Evolutionary conservation across 495 filamentous ascomycete genomes (phyloP), one percentile per base, ranked within the genome.

Genomic region (Penicillium antarcticum): DNA sequence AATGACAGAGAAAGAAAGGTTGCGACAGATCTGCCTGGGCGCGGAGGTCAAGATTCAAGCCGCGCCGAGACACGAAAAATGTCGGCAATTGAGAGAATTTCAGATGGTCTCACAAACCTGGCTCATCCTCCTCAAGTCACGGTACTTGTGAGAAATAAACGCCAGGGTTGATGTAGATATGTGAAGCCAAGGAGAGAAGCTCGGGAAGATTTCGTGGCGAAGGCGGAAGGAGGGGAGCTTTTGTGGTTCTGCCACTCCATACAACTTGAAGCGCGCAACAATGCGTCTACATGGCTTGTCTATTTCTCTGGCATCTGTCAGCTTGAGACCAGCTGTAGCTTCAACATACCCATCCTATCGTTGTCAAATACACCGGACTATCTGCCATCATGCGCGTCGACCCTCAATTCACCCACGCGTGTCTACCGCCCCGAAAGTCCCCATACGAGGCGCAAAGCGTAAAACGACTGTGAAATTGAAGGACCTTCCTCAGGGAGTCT

Each of bases 401-500:
- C 47, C 62, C 19, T 29, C 33, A 8, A 29, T 58, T 41, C 62
- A 53, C 43, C 32, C 62, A 45, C 57, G 53, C 40, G 36, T 47
- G 33, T 56, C 58, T 19, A 38, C 41, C 35, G 52, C 44, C 40
- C 41, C 60, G 21, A 42, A 23, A 45, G 13, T 51, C 10, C 42
- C 51, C 26, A 44, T 48, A 38, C 62, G 50, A 55, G 69, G 67
- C 37, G 75, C 73, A 19, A 83, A 81, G 58, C 82, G 81, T 0
- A 72, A 66, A 49, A 72, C 81, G 1, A 80, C 76, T 0, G 60
- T 84, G 36, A 82, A 72, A 39, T 60, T 88, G 14, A 77, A 84
- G 34, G 85, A 89, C 39, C 73, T 88, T 13, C 85, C 87, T 13
- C 85, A 88, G 57, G 82, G 83, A 6, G 55, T 73, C 1, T 55